Conservation (phyloP, 192 early-diverging fungal species). For the Coemansia sp. region DNA sequence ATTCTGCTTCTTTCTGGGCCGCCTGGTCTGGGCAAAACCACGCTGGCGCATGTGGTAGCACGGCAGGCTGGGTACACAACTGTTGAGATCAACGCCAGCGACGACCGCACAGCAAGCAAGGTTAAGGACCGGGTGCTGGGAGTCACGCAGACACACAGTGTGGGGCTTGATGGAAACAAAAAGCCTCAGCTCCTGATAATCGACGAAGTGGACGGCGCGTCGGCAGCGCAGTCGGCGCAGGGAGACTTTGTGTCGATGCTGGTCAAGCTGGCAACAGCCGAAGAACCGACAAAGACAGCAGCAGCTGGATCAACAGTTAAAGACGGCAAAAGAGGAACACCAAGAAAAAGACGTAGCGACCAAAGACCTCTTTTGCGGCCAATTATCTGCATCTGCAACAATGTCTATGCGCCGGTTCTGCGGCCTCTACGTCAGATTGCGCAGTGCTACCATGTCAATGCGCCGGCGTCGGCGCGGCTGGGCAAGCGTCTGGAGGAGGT, state of each 20-base stretch:
- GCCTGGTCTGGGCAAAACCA: conserved; percentile 96
- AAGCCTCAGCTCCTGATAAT: conserved; percentile 86
- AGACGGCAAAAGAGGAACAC: background rate
- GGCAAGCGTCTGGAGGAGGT: conserved; percentile 78
- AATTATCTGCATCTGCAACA: conserved; percentile 99
- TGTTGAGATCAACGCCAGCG: conserved; percentile 96
- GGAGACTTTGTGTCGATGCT: conserved; percentile 80
- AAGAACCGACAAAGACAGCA: background rate
- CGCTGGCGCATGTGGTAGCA: conserved; percentile 90
- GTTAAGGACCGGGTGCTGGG: conserved; percentile 73
- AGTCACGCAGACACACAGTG: conserved; percentile 76
- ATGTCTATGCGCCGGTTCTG: conserved; percentile 85
- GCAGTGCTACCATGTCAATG: conserved; percentile 69
- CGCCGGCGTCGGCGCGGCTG: conserved; percentile 63
- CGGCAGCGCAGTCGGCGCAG: conserved; percentile 66
- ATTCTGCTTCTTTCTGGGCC: conserved; percentile 83
- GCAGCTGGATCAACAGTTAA: background rate
- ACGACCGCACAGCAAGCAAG: conserved; percentile 83
- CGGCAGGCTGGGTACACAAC: conserved; percentile 87
- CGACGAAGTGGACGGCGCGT: conserved; percentile 95
- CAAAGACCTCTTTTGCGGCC: conserved; percentile 70
- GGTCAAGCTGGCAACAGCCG: conserved; percentile 58
- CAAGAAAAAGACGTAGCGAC: conserved; percentile 14
- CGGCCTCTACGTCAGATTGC: conserved; percentile 81
- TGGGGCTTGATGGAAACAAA: conserved; percentile 53